A percentile compares a stretch with the other conserved stretches of the same genome.
Evolutionary conservation across 805 yeast species (phyloP).

Genomic region (Wickerhamomyces xylosicus): DNA sequence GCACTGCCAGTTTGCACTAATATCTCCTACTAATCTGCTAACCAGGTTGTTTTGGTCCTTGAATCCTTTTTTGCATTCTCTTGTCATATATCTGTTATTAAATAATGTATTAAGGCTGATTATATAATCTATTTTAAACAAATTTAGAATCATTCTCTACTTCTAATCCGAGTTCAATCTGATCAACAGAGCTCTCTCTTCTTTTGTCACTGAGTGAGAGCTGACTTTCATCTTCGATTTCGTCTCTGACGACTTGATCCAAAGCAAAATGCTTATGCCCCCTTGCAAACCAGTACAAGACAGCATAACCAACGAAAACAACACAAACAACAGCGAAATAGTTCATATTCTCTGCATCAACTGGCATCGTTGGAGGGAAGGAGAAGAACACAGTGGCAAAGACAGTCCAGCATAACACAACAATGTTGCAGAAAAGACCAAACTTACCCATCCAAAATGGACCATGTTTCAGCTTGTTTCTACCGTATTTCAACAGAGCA

Average conservation of each 20-base stretch:
- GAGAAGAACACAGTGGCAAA: conserved; percentile 54
- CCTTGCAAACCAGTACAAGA: conserved; percentile 42
- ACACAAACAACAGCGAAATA: conserved; percentile 50
- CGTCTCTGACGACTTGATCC: conserved; percentile 11
- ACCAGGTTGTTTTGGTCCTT: no score
- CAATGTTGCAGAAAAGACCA: conserved; percentile 40
- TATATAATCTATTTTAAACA: no score
- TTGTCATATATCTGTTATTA: no score
- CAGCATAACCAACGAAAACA: conserved; percentile 32
- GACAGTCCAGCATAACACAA: conserved; percentile 44
- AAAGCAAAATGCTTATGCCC: conserved; percentile 24
- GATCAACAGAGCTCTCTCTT: not conserved
- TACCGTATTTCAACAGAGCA: conserved; percentile 37
- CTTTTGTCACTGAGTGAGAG: no score
- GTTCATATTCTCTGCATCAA: conserved; percentile 51
- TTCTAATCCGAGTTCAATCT: not conserved
- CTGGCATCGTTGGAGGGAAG: conserved; percentile 59
- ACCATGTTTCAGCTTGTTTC: conserved; percentile 46
- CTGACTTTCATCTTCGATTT: conserved; percentile 1
- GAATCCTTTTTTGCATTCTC: no score
- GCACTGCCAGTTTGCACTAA: no score
- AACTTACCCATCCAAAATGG: conserved; percentile 57
- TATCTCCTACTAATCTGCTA: no score
- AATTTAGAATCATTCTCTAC: no score
- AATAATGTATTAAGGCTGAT: no score